Evolutionary conservation across 140 eudicot genomes (phyloP).

Genomic region (Cichorium intybus): DNA sequence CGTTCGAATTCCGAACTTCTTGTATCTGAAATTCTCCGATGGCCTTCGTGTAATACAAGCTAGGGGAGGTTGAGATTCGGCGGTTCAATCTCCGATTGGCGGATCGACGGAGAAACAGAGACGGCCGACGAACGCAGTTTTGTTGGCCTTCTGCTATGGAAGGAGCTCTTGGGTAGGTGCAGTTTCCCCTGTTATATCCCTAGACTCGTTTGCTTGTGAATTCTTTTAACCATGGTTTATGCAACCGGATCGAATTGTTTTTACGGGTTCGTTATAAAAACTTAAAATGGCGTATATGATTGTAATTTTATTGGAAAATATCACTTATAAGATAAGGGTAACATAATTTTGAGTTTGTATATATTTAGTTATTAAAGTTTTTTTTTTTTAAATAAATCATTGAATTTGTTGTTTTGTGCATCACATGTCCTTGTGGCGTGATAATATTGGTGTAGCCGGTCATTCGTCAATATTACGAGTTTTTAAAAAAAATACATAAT

Average conservation of each 20-base stretch:
- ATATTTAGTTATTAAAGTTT: too few species aligned
- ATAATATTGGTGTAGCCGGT: too few species aligned
- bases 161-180: slow-evolving; percentile 27
- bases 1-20: slow-evolving; percentile 3
- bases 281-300: too few species aligned
- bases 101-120: slow-evolving; percentile 28
- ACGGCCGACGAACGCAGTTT: slow-evolving; percentile 25
- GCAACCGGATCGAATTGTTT: neutral
- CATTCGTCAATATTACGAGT: too few species aligned
- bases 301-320: too few species aligned
- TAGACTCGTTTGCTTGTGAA: neutral
- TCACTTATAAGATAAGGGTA: too few species aligned
- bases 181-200: slow-evolving; percentile 20
- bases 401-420: too few species aligned
- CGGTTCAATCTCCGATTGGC: slow-evolving; percentile 23
- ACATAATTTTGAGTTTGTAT: too few species aligned
- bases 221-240: neutral
- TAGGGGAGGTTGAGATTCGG: neutral
- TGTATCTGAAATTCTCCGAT: neutral
- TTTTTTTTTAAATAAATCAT: too few species aligned
- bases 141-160: slow-evolving; percentile 9
- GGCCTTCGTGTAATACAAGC: neutral
- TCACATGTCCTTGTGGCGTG: too few species aligned
- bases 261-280: neutral
- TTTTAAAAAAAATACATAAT: too few species aligned